A percentile compares a stretch with the other conserved stretches of the same genome.
These are phyloP conservation scores for Aspergillus latus DNA, from an alignment of 2,329 filamentous ascomycete species.

Conservation along the genomic window DNA sequence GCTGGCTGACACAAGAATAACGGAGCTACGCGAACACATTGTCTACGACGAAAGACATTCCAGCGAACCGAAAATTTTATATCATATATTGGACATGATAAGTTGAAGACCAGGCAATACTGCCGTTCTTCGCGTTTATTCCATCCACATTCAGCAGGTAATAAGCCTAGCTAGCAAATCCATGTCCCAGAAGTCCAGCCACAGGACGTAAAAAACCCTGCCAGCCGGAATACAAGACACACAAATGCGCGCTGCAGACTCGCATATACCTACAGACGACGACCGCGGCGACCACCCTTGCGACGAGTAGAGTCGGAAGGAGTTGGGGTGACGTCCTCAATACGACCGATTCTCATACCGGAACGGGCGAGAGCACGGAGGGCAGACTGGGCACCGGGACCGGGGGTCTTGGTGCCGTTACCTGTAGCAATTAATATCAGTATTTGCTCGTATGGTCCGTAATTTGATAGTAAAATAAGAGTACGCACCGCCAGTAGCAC, in stretches of 20 bases:
- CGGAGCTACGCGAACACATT: too few relatives aligned
- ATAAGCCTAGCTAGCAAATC: constrained; percentile 28
- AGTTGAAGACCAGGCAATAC: constrained; percentile 53
- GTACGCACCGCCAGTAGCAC: constrained; percentile 87
- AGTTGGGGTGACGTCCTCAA: constrained; percentile 99
- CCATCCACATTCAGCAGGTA: constrained; percentile 45
- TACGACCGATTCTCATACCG: constrained; percentile 99
- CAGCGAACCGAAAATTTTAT: constrained; percentile 7
- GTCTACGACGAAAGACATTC: background rate
- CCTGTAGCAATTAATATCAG: constrained; percentile 48
- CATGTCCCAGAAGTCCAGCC: constrained; percentile 14
- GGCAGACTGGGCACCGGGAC: constrained; percentile 97
- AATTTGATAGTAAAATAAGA: background rate
- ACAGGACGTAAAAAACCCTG: constrained; percentile 30
- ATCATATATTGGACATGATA: constrained; percentile 35
- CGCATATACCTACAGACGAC: constrained; percentile 80
- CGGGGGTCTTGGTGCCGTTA: constrained; percentile 99
- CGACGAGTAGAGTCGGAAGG: constrained; percentile 98
- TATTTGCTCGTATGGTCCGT: background rate
- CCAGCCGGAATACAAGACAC: constrained; percentile 20
- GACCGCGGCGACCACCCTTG: constrained; percentile 99
- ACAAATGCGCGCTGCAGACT: constrained; percentile 11
- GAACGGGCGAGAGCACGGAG: constrained; percentile 98
- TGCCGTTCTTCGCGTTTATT: constrained; percentile 57
- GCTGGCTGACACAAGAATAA: background rate